phyloP scores from a whole-genome alignment of 148 eudicot genomes.

The Dysphania ambrosioides region DNA sequence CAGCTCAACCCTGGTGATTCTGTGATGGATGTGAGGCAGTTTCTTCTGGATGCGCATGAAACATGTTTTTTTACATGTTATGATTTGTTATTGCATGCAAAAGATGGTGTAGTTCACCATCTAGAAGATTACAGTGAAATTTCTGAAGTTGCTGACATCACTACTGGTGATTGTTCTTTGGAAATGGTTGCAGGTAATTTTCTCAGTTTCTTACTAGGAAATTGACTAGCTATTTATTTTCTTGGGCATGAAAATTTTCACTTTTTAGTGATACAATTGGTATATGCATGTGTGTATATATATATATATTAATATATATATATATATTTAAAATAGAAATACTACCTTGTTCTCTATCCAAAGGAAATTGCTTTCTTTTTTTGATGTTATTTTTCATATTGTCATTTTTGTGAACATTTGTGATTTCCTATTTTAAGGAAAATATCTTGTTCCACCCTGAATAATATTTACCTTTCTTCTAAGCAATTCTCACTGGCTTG shows the following conservation, averaged over 20 bases:
- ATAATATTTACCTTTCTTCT: too few relatives aligned
- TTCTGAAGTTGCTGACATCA: slow-evolving; percentile 93
- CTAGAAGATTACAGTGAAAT: slow-evolving; percentile 92
- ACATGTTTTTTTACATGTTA: slow-evolving; percentile 96
- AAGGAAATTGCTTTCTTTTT: too few relatives aligned
- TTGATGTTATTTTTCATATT: too few relatives aligned
- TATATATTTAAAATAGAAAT: neutral
- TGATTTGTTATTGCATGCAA: slow-evolving; percentile 70
- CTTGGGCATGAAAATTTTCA: neutral
- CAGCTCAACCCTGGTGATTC: slow-evolving; percentile 97
- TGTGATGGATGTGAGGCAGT: slow-evolving; percentile 98
- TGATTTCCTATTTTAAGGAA: too few relatives aligned
- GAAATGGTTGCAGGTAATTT: slow-evolving; percentile 91
- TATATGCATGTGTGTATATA: too few relatives aligned
- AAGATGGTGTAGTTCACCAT: slow-evolving; percentile 69
- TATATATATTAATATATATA: too few relatives aligned
- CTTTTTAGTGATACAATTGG: neutral
- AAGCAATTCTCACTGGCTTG: too few relatives aligned
- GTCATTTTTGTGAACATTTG: too few relatives aligned
- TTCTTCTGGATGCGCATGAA: slow-evolving; percentile 95
- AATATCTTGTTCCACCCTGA: too few relatives aligned
- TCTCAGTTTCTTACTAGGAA: slow-evolving; percentile 1
- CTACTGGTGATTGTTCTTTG: slow-evolving; percentile 68
- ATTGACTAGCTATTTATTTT: neutral
- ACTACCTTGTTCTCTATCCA: too few relatives aligned